Evolutionary conservation across 305 asterid genomes (phyloP).

Genomic region (Fraxinus paxiana): DNA sequence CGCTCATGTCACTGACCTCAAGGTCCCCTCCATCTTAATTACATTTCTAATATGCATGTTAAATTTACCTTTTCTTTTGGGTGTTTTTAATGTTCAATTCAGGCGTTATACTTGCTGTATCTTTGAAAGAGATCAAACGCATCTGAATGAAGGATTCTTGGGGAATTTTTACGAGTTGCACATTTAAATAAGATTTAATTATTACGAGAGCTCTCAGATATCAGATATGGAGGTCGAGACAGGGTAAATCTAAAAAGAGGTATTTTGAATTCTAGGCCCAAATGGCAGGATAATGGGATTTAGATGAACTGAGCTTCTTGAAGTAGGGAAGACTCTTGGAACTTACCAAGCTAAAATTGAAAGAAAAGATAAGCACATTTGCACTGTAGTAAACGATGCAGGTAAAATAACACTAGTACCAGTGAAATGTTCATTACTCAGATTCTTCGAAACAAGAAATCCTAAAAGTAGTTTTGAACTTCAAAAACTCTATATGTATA

Average conservation of each 20-base stretch:
- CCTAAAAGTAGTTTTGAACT: not conserved
- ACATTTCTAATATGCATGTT: not conserved
- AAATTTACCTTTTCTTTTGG: not conserved
- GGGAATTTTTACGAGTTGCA: too few species aligned
- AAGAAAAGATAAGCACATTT: not conserved
- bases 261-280: not conserved
- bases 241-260: not conserved
- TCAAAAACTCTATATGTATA: not conserved
- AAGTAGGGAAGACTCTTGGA: not conserved
- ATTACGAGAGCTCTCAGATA: too few species aligned
- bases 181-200: not conserved
- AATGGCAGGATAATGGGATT: not conserved
- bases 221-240: not conserved
- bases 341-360: not conserved
- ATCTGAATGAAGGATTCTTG: too few species aligned
- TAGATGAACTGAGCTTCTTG: not conserved
- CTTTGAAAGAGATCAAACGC: too few species aligned
- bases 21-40: slow-evolving; percentile 34
- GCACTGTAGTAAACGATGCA: not conserved
- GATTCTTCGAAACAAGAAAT: not conserved
- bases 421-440: not conserved
- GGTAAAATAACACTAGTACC: not conserved
- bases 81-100: not conserved
- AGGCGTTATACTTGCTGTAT: not conserved
- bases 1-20: slow-evolving; percentile 57